Conservation (phyloP, 495 filamentous ascomycete genomes). For the Podospora anserina region DNA sequence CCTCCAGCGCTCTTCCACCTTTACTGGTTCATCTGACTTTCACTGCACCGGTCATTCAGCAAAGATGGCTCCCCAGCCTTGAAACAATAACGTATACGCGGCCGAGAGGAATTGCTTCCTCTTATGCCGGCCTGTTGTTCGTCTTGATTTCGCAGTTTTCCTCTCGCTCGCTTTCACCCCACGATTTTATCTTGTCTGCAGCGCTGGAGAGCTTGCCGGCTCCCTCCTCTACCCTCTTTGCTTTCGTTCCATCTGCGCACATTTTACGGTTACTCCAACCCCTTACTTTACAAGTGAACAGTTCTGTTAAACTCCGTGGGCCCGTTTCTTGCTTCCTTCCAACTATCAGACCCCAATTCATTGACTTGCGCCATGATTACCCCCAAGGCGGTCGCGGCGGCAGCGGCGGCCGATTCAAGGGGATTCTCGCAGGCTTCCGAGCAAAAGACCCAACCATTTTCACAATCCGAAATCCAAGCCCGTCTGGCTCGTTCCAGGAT, state of each 20-base stretch:
- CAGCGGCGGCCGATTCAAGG: conserved; percentile 32
- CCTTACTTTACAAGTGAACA: neutral
- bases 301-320: neutral
- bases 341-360: neutral
- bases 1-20: conserved; percentile 22
- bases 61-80: conserved; percentile 21
- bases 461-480: conserved; percentile 45
- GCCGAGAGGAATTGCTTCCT: conserved; percentile 14
- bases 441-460: conserved; percentile 51
- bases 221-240: neutral
- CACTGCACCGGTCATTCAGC: conserved; percentile 30
- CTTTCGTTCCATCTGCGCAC: neutral
- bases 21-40: conserved; percentile 39
- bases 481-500: conserved; percentile 33
- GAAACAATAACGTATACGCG: conserved; percentile 10
- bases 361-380: conserved; percentile 24
- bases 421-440: conserved; percentile 39
- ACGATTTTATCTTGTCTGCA: conserved; percentile 1
- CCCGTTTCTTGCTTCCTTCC: neutral
- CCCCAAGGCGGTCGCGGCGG: neutral
- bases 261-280: neutral
- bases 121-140: conserved; percentile 21
- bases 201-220: neutral
- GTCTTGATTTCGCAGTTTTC: conserved; percentile 14
- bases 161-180: conserved; percentile 4